These are phyloP conservation scores for Sapria himalayana DNA, from an alignment of 345 rosid genomes.

Conservation along the genomic window DNA sequence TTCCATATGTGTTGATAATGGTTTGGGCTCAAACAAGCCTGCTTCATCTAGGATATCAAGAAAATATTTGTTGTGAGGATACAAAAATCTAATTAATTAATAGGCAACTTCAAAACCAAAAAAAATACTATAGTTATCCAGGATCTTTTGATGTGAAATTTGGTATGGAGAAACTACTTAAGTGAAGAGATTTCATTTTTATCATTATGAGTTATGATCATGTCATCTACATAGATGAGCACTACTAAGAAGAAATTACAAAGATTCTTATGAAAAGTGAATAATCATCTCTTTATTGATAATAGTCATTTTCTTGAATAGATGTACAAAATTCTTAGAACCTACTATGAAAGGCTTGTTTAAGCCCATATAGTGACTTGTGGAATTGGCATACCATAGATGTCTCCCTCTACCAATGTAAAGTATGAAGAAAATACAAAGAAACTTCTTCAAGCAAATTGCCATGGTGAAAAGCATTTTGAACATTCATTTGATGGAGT, in stretches of 20 bases:
- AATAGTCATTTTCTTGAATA: not conserved
- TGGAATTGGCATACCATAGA: not conserved
- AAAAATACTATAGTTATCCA: conserved; percentile 2
- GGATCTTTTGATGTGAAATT: conserved; percentile 5
- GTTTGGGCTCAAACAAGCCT: conserved; percentile 4
- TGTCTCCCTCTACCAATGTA: not conserved
- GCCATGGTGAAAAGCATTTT: no score
- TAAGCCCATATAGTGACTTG: no score
- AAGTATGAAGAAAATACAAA: not conserved
- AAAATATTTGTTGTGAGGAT: conserved; percentile 1
- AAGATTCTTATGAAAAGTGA: not conserved
- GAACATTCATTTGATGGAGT: not conserved
- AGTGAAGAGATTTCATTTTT: not conserved
- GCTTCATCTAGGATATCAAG: conserved; percentile 8
- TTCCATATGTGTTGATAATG: conserved; percentile 4
- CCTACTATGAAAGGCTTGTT: not conserved
- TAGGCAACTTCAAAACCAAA: not conserved
- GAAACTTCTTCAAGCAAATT: not conserved
- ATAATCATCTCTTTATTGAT: not conserved
- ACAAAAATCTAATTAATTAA: not conserved
- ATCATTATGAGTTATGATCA: not conserved
- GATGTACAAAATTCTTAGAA: not conserved
- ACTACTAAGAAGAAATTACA: not conserved
- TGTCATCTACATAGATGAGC: conserved; percentile 4
- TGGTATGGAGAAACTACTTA: conserved; percentile 1